Evolutionary conservation across 73 alveolate species (phyloP).

Genomic region (Tetrahymena thermophila): DNA sequence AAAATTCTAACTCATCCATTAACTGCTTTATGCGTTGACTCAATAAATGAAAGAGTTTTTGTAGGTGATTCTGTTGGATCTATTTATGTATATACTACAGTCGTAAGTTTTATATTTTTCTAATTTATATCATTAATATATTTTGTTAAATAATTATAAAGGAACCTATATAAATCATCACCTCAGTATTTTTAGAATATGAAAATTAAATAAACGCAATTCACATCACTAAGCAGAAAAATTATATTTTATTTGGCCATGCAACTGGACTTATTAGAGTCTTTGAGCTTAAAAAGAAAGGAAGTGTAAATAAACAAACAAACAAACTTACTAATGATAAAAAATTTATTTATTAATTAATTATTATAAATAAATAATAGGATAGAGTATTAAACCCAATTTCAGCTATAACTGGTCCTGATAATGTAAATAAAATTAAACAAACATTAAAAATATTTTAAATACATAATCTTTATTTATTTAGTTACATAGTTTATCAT

Average conservation of each 20-base stretch:
- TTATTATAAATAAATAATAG: neutral
- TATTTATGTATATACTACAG: neutral
- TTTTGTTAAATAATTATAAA: neutral
- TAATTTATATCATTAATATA: neutral
- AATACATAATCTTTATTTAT: neutral
- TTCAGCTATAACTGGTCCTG: neutral
- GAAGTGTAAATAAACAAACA: conserved; percentile 1
- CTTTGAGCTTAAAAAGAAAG: neutral
- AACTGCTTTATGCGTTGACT: neutral
- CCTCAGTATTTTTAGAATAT: neutral
- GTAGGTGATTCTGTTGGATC: neutral
- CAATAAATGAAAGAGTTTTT: neutral
- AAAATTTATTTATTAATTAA: neutral
- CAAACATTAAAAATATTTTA: neutral
- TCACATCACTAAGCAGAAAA: neutral
- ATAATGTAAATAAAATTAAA: neutral
- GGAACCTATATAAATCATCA: neutral
- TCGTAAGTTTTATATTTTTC: neutral
- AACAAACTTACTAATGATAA: neutral
- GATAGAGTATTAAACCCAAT: neutral
- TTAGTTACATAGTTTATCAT: neutral
- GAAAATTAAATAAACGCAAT: neutral
- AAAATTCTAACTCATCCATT: neutral
- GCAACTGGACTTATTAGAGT: neutral
- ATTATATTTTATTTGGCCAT: neutral